Percentiles rank a stretch among this genome's conserved stretches.
These are phyloP conservation scores for Aquilaria sinensis DNA, from an alignment of 345 rosid genomes.

Conservation along the genomic window DNA sequence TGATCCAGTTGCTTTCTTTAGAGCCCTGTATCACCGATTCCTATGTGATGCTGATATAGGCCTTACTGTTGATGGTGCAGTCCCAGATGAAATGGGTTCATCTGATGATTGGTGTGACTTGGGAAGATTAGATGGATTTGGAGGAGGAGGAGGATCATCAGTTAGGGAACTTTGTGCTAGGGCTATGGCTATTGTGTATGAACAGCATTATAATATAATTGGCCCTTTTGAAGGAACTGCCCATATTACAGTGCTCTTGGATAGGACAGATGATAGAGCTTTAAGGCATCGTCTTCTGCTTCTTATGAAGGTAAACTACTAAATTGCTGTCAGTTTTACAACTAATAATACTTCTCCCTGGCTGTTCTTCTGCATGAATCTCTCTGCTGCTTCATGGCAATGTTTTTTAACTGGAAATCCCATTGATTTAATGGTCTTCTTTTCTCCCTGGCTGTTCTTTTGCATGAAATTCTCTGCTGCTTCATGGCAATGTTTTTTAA, in stretches of 20 bases:
- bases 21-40: conserved; percentile 97
- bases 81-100: conserved; percentile 94
- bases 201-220: conserved; percentile 74
- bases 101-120: conserved; percentile 99
- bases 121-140: conserved; percentile 97
- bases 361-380: neutral
- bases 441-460: conserved; percentile 1
- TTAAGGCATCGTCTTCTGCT: conserved; percentile 95
- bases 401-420: neutral
- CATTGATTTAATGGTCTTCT: too few relatives aligned
- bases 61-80: conserved; percentile 88
- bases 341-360: neutral
- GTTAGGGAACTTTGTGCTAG: conserved; percentile 99
- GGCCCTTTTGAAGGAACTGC: conserved; percentile 98
- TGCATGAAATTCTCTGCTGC: neutral
- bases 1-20: conserved; percentile 92
- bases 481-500: neutral
- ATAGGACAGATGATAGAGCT: conserved; percentile 94
- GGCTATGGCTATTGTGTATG: conserved; percentile 98
- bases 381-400: neutral
- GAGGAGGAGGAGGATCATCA: conserved; percentile 96
- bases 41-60: conserved; percentile 98
- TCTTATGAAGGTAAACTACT: conserved; percentile 65
- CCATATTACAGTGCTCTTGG: conserved; percentile 90
- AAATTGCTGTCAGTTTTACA: neutral